Conservation (phyloP, 164 flowering plant species). For the Dillenia turbinata region DNA sequence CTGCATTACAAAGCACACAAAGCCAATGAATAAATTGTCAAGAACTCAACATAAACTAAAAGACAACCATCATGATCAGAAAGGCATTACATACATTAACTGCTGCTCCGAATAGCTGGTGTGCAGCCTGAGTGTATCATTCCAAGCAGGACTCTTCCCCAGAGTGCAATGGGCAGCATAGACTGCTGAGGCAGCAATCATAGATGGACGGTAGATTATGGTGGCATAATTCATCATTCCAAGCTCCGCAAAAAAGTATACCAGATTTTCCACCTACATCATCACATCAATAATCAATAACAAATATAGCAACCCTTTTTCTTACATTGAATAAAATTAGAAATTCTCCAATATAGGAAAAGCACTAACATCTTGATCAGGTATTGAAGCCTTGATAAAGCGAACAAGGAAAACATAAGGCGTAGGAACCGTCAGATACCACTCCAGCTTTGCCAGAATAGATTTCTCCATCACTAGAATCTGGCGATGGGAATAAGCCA, state of each 20-base stretch:
- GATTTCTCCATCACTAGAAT: constrained; percentile 75
- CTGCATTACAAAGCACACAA: constrained; percentile 20
- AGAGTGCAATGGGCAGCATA: constrained; percentile 76
- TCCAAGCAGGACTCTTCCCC: constrained; percentile 59
- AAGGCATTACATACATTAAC: constrained; percentile 29
- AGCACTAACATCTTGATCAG: constrained; percentile 38
- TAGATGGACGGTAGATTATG: constrained; percentile 52
- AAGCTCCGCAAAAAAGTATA: constrained; percentile 63
- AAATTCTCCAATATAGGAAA: neutral
- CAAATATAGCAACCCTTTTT: neutral
- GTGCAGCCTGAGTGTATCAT: constrained; percentile 64
- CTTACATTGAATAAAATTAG: neutral
- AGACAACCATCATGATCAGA: neutral
- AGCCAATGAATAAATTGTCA: neutral
- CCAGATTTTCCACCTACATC: constrained; percentile 62
- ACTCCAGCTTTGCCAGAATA: constrained; percentile 70
- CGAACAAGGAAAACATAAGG: constrained; percentile 79
- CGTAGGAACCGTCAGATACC: constrained; percentile 87
- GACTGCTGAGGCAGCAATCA: constrained; percentile 94
- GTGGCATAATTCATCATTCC: constrained; percentile 68
- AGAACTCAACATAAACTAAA: neutral
- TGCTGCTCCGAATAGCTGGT: constrained; percentile 74
- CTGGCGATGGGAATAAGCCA: constrained; percentile 55
- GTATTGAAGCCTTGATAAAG: constrained; percentile 69
- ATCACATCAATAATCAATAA: neutral